Conservation (phyloP, 306 rosid species). For the Prunus padus region DNA sequence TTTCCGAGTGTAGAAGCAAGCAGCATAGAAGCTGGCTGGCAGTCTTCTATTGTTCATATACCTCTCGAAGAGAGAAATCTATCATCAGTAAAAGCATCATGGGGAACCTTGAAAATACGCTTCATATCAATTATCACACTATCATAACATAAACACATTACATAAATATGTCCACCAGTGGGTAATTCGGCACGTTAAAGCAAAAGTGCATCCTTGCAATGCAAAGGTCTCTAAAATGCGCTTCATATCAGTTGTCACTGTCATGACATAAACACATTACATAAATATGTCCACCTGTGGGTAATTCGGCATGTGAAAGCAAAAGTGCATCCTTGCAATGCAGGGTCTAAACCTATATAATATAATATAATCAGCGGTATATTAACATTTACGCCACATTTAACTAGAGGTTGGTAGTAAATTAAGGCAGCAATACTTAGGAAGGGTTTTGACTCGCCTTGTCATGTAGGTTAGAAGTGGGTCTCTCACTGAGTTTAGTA, state of each 20-base stretch:
- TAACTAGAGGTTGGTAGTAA: neutral
- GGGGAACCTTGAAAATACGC: neutral
- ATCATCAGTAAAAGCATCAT: neutral
- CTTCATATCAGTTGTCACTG: constrained; percentile 1
- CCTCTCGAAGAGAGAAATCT: too few species aligned
- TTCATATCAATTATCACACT: neutral
- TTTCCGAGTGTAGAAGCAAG: too few species aligned
- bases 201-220: neutral
- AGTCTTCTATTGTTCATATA: too few species aligned
- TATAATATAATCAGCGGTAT: neutral
- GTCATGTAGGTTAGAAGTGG: constrained; percentile 5
- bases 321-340: neutral
- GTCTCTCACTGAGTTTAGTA: neutral
- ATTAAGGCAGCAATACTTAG: neutral
- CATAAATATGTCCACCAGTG: neutral
- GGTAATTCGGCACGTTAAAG: neutral
- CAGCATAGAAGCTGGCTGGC: too few species aligned
- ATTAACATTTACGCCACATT: neutral
- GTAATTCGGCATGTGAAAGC: neutral
- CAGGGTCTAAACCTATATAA: neutral
- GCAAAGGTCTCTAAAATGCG: neutral
- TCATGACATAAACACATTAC: neutral
- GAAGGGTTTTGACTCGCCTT: neutral
- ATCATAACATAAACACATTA: neutral
- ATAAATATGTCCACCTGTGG: neutral